Conservation (phyloP, 768 basidiomycete genomes). For the Dioszegia crocea region DNA sequence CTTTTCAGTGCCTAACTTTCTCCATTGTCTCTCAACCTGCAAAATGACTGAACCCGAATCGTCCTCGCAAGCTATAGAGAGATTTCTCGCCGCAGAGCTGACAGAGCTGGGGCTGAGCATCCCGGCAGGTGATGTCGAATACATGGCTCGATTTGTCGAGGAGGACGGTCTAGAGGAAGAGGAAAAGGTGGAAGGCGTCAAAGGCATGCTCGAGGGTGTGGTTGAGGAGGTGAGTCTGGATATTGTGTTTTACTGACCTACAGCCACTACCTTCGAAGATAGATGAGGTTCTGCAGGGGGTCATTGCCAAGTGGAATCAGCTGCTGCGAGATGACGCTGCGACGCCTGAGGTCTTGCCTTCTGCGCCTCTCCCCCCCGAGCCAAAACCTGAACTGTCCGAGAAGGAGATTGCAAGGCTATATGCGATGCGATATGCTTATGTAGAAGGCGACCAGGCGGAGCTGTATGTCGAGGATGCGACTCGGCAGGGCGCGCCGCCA, state of each 20-base stretch:
- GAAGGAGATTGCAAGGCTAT: conserved; percentile 34
- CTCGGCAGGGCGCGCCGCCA: conserved; percentile 28
- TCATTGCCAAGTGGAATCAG: conserved; percentile 27
- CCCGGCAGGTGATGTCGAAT: conserved; percentile 46
- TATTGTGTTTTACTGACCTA: conserved; percentile 20
- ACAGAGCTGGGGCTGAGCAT: conserved; percentile 22
- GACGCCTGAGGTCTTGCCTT: background rate
- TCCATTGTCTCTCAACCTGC: background rate
- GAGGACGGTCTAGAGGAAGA: conserved; percentile 46
- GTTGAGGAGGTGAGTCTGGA: conserved; percentile 27
- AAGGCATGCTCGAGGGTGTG: conserved; percentile 46
- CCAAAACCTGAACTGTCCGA: conserved; percentile 37
- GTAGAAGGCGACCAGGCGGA: conserved; percentile 32
- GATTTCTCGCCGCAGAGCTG: conserved; percentile 32
- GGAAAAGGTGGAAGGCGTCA: conserved; percentile 47
- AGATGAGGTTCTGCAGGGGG: conserved; percentile 27
- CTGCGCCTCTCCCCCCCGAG: background rate
- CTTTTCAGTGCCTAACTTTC: background rate
- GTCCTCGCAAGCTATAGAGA: conserved; percentile 38
- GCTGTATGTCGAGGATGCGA: conserved; percentile 1
- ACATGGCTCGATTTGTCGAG: conserved; percentile 47
- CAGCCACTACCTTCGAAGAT: conserved; percentile 10
- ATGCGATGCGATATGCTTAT: conserved; percentile 47
- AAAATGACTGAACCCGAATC: conserved; percentile 20
- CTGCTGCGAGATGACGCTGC: conserved; percentile 1